Evolutionary conservation across 345 rosid species (phyloP), one percentile per base, ranked within the genome.

Genomic region (Euphorbia lathyris): DNA sequence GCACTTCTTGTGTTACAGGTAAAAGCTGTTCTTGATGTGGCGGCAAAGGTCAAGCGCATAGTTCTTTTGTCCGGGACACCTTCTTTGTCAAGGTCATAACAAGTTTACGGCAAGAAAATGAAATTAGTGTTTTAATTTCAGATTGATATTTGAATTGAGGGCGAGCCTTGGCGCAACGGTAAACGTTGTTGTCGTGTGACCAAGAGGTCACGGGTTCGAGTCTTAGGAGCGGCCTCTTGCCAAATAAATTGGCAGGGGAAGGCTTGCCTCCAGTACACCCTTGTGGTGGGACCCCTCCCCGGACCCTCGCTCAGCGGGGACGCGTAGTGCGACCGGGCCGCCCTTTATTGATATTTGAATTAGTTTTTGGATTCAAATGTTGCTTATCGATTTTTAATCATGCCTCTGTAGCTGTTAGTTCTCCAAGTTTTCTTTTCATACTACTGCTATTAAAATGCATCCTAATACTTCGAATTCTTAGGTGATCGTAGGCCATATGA

Each of bases 21-120:
- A 70, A 73, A 80, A 76, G 85, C 93, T 76, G 89, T 91, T 72
- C 95, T 94, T 74, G 93, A 88, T 75, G 78, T 90, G 78, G 96
- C 95, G 13, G 82, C 77, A 75, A 91, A 85, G 82, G 82, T 88
- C 83, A 87, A 86, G 74, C 96, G 64, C 72, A 81, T 87, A 68
- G 86, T 90, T 77, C 83, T 94, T 69, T 81, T 94, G 43, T 91
- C 98, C 23, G 98, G 98, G 79, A 94, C 98, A 55, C 98, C 98
- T 76, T 94, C 98, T 71, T 81, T 94, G 81, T 91, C 97, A 76
- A 94, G 98, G 98, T 94, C 90, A 84, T 88, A 72, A 71, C 60
- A 23, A 47, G 65, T 68, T 69, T 53, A 58, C 65, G 9, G 65
- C 19, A 69, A 34, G 67, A 66, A 73, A 69, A 56, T 63, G 63